These are phyloP conservation scores for Selaginella tamariscina DNA, from an alignment of 75 land plant genomes.

Conservation along the genomic window DNA sequence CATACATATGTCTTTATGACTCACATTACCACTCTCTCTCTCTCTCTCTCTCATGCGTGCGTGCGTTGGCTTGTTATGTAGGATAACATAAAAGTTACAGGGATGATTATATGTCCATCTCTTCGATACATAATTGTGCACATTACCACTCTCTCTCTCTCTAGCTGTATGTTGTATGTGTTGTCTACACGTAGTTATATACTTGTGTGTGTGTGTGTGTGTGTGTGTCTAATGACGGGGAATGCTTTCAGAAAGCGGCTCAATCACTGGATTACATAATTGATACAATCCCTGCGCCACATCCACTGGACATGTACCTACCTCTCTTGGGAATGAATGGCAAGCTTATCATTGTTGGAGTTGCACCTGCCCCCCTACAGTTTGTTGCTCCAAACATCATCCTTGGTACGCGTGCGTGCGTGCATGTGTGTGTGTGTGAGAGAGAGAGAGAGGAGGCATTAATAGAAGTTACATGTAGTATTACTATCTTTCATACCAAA, in stretches of 20 bases:
- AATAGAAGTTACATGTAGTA: neutral
- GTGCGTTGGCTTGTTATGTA: too few relatives aligned
- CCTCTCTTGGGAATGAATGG: conserved; percentile 51
- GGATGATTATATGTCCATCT: neutral
- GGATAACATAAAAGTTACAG: neutral
- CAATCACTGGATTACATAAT: conserved; percentile 61
- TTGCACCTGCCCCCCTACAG: conserved; percentile 41
- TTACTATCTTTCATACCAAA: too few relatives aligned
- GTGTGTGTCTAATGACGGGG: neutral
- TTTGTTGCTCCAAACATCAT: conserved; percentile 48
- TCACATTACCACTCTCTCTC: too few relatives aligned
- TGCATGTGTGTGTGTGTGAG: neutral
- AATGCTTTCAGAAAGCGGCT: conserved; percentile 18
- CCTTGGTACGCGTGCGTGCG: conserved; percentile 30
- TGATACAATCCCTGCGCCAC: conserved; percentile 55
- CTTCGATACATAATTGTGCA: neutral
- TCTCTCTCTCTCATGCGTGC: too few relatives aligned
- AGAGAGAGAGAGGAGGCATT: neutral
- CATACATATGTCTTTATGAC: too few relatives aligned
- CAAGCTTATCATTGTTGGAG: conserved; percentile 53
- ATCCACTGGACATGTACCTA: conserved; percentile 55
- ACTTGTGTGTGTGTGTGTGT: neutral
- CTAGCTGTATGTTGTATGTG: neutral
- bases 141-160: neutral
- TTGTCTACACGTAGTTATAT: neutral